Evolutionary conservation across 2,329 filamentous ascomycete genomes (phyloP).

Genomic region (Paraphaeosphaeria minitans): DNA sequence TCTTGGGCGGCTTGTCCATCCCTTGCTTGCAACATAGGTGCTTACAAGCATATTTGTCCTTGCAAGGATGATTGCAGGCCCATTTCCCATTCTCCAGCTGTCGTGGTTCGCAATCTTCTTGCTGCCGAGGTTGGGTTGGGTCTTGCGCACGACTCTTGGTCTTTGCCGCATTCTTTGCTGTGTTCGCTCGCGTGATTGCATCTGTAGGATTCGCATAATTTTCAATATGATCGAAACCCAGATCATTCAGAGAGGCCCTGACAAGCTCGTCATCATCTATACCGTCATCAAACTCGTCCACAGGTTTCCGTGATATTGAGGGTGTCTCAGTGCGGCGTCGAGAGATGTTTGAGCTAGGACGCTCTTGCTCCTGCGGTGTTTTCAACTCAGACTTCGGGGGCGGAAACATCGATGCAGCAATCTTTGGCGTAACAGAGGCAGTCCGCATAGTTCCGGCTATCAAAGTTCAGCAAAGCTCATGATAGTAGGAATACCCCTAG

Average conservation of each 20-base stretch:
- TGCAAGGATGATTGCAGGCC: conserved; percentile 74
- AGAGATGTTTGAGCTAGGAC: conserved; percentile 37
- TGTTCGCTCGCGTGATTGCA: conserved; percentile 25
- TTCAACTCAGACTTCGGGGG: conserved; percentile 23
- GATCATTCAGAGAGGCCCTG: conserved; percentile 44
- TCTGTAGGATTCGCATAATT: conserved; percentile 48
- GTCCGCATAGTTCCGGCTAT: conserved; percentile 62
- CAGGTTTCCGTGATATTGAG: conserved; percentile 13
- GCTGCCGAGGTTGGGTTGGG: conserved; percentile 12
- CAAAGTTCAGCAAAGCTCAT: conserved; percentile 15
- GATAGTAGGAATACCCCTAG: too few species aligned
- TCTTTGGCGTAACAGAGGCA: conserved; percentile 57
- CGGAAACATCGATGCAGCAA: conserved; percentile 55
- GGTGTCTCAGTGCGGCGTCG: conserved; percentile 31
- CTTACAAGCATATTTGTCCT: conserved; percentile 66
- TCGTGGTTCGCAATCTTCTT: conserved; percentile 47
- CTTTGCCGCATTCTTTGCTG: conserved; percentile 23
- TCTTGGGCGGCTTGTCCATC: conserved; percentile 65
- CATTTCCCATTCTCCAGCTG: conserved; percentile 72
- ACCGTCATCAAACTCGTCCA: conserved; percentile 59
- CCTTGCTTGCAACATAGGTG: conserved; percentile 77
- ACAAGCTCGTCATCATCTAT: conserved; percentile 61
- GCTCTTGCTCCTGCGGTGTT: conserved; percentile 19
- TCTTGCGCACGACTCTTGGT: conserved; percentile 10
- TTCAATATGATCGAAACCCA: conserved; percentile 59